Percentiles rank a stretch among this genome's conserved stretches.
Evolutionary conservation across 2,329 filamentous ascomycete species (phyloP).

Genomic region (Penicillium rolfsii): DNA sequence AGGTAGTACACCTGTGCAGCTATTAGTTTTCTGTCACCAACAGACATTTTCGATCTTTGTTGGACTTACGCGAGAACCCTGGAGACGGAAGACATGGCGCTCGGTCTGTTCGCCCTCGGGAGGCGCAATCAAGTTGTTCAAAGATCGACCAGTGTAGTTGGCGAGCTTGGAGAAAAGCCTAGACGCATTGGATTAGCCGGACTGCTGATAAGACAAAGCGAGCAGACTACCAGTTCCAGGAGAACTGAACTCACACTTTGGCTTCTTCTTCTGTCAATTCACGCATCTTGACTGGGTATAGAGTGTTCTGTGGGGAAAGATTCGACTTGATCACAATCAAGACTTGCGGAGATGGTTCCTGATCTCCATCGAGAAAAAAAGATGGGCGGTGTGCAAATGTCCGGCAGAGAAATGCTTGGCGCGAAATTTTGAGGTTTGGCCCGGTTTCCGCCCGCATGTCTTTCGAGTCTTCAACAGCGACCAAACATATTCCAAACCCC

Average conservation of each 20-base stretch:
- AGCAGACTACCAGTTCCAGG: neutral
- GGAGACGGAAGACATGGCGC: constrained; percentile 82
- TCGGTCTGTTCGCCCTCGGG: constrained; percentile 70
- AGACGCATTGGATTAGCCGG: constrained; percentile 59
- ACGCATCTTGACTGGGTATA: constrained; percentile 20
- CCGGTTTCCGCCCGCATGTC: constrained; percentile 23
- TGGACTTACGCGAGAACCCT: constrained; percentile 66
- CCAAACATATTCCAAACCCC: constrained; percentile 13
- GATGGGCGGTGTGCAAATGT: constrained; percentile 15
- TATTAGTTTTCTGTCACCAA: neutral
- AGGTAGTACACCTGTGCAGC: constrained; percentile 73
- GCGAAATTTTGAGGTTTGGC: constrained; percentile 12
- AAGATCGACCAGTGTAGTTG: constrained; percentile 83
- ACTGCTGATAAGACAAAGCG: constrained; percentile 62
- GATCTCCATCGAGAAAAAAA: constrained; percentile 20
- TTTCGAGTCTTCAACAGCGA: constrained; percentile 17
- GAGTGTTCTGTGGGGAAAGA: neutral
- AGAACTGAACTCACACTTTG: constrained; percentile 50
- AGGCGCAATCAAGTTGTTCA: constrained; percentile 81
- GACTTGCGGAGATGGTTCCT: constrained; percentile 4
- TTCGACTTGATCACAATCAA: neutral
- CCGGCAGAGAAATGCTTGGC: constrained; percentile 20
- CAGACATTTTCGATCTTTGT: neutral
- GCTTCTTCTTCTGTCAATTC: constrained; percentile 24
- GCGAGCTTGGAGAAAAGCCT: constrained; percentile 68